Percentiles rank a stretch among this genome's conserved stretches.
Conservation (phyloP, 2,329 filamentous ascomycete genomes). For the Pseudogymnoascus sp. region DNA sequence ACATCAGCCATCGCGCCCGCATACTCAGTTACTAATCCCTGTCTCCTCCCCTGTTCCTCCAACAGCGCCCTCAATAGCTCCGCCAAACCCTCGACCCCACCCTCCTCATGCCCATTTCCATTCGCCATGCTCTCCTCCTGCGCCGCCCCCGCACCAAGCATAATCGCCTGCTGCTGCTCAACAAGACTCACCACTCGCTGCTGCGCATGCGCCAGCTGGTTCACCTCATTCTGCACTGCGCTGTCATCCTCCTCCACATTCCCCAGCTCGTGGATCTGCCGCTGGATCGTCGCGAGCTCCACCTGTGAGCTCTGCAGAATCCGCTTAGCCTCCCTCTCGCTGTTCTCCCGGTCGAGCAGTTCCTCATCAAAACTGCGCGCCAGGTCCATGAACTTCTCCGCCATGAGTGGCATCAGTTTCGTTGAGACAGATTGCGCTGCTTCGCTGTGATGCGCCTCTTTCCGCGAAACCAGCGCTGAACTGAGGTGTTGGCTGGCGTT, state of each 20-base stretch:
- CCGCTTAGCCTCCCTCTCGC: slow-evolving; percentile 60
- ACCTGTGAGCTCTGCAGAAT: slow-evolving; percentile 61
- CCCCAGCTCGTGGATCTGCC: slow-evolving; percentile 52
- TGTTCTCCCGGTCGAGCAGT: slow-evolving; percentile 65
- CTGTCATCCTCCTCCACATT: slow-evolving; percentile 21
- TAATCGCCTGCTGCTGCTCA: slow-evolving; percentile 44
- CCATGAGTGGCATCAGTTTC: slow-evolving; percentile 61
- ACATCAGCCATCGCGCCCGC: slow-evolving; percentile 62
- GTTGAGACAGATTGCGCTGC: slow-evolving; percentile 64
- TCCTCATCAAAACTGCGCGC: slow-evolving; percentile 68
- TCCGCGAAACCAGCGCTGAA: slow-evolving; percentile 7
- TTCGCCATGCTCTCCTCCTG: slow-evolving; percentile 41
- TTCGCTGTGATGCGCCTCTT: slow-evolving; percentile 46
- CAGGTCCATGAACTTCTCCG: slow-evolving; percentile 67
- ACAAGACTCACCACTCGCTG: slow-evolving; percentile 24
- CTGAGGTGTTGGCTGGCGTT: slow-evolving; percentile 16
- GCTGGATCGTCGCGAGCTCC: slow-evolving; percentile 56
- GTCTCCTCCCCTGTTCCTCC: slow-evolving; percentile 44
- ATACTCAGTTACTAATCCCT: slow-evolving; percentile 59
- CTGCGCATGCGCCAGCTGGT: slow-evolving; percentile 20
- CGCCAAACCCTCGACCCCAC: slow-evolving; percentile 37
- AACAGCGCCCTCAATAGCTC: slow-evolving; percentile 50
- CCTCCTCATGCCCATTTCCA: slow-evolving; percentile 40
- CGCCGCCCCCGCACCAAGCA: slow-evolving; percentile 34
- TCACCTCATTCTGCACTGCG: slow-evolving; percentile 22